Evolutionary conservation across 2,329 filamentous ascomycete species (phyloP).

Genomic region (Alternaria sp.): DNA sequence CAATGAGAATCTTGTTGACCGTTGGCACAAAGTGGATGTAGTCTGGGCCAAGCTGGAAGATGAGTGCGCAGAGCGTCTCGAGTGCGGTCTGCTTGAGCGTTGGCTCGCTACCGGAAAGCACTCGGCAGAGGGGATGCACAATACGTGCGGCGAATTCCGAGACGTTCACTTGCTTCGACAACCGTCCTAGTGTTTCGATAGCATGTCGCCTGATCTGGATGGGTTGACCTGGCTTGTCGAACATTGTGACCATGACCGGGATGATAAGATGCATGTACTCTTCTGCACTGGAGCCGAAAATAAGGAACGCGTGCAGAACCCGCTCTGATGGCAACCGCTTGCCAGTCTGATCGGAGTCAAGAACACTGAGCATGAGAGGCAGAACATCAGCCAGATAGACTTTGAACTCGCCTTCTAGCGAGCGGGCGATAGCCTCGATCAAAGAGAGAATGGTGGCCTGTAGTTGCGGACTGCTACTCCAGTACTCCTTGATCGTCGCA

Average conservation of each 20-base stretch:
- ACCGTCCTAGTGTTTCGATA: conserved; percentile 92
- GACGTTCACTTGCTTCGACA: conserved; percentile 94
- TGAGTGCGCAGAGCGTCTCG: conserved; percentile 92
- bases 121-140: conserved; percentile 87
- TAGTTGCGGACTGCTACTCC: conserved; percentile 78
- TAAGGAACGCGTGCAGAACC: conserved; percentile 91
- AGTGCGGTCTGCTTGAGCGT: conserved; percentile 80
- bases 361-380: conserved; percentile 89
- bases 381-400: conserved; percentile 88
- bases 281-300: conserved; percentile 93
- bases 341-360: conserved; percentile 81
- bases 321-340: conserved; percentile 85
- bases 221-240: conserved; percentile 86
- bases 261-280: conserved; percentile 99
- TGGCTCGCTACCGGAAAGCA: conserved; percentile 76
- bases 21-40: conserved; percentile 94
- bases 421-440: conserved; percentile 91
- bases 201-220: conserved; percentile 80
- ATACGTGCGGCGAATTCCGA: conserved; percentile 97
- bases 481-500: conserved; percentile 85
- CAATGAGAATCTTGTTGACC: conserved; percentile 82
- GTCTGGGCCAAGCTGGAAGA: conserved; percentile 94
- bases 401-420: conserved; percentile 97
- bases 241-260: conserved; percentile 90
- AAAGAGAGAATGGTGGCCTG: conserved; percentile 91